Conservation (phyloP, 192 early-diverging fungal species). For the Backusella westeae region DNA sequence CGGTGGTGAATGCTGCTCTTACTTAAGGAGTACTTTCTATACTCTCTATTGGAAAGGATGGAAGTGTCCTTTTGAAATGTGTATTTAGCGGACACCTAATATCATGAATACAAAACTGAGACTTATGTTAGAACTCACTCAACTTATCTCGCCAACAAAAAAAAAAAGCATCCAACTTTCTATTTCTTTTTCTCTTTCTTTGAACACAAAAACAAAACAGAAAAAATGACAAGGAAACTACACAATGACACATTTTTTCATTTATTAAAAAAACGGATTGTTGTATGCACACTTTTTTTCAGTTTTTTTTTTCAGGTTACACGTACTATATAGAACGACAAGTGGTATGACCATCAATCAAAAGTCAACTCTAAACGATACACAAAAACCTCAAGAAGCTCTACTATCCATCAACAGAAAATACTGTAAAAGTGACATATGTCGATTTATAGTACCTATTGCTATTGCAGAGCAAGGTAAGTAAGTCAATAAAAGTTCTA, state of each 20-base stretch:
- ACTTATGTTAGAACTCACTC: neutral
- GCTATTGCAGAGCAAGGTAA: conserved; percentile 36
- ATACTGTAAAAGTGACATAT: conserved; percentile 25
- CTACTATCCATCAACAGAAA: conserved; percentile 15
- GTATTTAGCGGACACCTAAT: neutral
- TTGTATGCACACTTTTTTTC: neutral
- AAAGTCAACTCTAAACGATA: neutral
- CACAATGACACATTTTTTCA: neutral
- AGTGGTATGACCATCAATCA: neutral
- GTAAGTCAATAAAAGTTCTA: neutral
- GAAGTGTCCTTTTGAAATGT: neutral
- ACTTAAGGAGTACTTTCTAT: neutral
- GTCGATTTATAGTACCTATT: conserved; percentile 34
- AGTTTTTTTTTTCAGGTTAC: neutral
- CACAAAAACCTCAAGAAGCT: neutral
- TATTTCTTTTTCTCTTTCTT: neutral
- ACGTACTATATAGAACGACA: neutral
- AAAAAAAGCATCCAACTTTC: neutral
- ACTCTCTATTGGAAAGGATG: neutral
- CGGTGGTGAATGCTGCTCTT: neutral
- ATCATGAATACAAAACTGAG: neutral
- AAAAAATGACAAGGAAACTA: neutral
- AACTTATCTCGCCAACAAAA: neutral
- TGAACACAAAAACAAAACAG: neutral
- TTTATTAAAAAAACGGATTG: neutral